Evolutionary conservation across 2,329 filamentous ascomycete genomes (phyloP).

Genomic region (Sporothrix pseudoabietina): DNA sequence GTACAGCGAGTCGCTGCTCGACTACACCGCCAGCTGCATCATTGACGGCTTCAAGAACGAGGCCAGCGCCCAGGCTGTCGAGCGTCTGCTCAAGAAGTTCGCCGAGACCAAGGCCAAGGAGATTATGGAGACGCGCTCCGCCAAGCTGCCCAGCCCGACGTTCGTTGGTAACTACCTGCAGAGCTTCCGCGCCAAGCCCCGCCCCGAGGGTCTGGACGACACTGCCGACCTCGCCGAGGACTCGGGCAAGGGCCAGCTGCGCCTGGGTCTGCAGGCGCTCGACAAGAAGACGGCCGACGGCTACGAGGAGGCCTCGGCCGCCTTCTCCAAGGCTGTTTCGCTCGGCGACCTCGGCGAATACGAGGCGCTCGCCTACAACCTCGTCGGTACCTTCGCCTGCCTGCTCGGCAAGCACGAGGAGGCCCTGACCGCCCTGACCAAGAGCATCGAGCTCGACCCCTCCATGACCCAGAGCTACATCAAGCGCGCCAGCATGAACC

Average conservation of each 20-base stretch:
- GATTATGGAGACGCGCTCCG: constrained; percentile 80
- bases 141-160: constrained; percentile 90
- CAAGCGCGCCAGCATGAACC: constrained; percentile 96
- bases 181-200: constrained; percentile 85
- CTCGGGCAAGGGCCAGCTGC: constrained; percentile 81
- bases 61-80: constrained; percentile 82
- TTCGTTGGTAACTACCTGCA: constrained; percentile 99
- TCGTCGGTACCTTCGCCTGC: constrained; percentile 94
- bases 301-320: constrained; percentile 82
- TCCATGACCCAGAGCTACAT: constrained; percentile 94
- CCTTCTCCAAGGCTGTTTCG: constrained; percentile 87
- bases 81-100: constrained; percentile 93
- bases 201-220: constrained; percentile 81
- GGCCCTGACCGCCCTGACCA: constrained; percentile 83
- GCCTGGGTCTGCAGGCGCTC: constrained; percentile 78
- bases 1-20: constrained; percentile 91
- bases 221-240: constrained; percentile 74
- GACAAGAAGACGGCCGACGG: constrained; percentile 85
- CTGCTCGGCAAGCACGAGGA: constrained; percentile 83
- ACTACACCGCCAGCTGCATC: constrained; percentile 98
- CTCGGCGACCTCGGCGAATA: constrained; percentile 76
- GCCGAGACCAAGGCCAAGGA: constrained; percentile 91
- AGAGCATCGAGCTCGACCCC: constrained; percentile 88
- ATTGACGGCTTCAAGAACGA: constrained; percentile 97
- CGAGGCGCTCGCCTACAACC: constrained; percentile 92